phyloP scores from a whole-genome alignment of 2,329 filamentous ascomycete genomes.

The Botrytis tulipae region DNA sequence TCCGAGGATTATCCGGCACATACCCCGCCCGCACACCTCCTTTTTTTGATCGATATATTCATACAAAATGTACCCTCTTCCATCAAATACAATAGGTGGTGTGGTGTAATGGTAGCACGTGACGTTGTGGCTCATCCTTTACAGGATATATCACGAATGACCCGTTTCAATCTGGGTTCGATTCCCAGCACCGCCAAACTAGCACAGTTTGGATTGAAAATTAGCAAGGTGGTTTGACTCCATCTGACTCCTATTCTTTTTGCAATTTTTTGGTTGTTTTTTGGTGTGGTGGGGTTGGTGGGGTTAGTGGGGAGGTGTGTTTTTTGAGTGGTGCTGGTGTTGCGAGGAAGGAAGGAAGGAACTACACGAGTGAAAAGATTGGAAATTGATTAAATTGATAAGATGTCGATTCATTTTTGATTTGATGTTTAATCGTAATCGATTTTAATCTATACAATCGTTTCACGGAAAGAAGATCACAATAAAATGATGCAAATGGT shows the following conservation, averaged over 20 bases:
- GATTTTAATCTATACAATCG: too few relatives aligned
- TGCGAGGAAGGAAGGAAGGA: too few relatives aligned
- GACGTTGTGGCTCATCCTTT: conserved; percentile 35
- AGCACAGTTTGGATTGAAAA: conserved; percentile 31
- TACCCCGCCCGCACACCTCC: fast-evolving
- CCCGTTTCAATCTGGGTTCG: conserved; percentile 40
- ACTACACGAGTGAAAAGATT: too few relatives aligned
- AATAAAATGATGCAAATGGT: too few relatives aligned
- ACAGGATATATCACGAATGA: conserved; percentile 26
- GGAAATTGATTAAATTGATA: too few relatives aligned
- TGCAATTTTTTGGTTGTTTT: not conserved
- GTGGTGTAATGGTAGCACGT: conserved; percentile 38
- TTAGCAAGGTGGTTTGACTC: conserved; percentile 28
- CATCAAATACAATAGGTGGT: conserved; percentile 22
- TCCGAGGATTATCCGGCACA: not conserved
- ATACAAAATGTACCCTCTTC: fast-evolving
- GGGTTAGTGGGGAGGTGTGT: not conserved
- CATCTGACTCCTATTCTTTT: not conserved
- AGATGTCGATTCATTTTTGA: too few relatives aligned
- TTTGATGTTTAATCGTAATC: too few relatives aligned
- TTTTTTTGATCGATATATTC: not conserved
- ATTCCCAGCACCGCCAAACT: conserved; percentile 39
- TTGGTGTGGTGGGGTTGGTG: not conserved
- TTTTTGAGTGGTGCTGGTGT: too few relatives aligned
- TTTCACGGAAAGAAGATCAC: too few relatives aligned